Evolutionary conservation across 163 green algal species (phyloP), one percentile per base, ranked within the genome.

Genomic region (Chlamydomonas reinhardtii): DNA sequence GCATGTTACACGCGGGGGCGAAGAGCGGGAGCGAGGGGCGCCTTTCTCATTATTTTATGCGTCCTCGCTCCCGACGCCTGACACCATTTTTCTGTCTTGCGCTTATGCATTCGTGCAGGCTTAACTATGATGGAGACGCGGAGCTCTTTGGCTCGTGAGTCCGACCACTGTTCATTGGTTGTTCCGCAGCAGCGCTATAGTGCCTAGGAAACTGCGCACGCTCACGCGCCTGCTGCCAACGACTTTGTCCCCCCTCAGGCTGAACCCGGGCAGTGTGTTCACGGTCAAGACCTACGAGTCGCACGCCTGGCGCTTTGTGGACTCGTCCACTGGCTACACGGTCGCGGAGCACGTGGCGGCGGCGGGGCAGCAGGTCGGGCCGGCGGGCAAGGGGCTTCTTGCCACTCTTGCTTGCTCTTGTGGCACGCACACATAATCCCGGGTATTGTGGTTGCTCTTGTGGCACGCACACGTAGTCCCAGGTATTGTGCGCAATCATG

Each of bases 261-360:
- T 27, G 22, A 12, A 31, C 52, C 78, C 78, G 19, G 66, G 66
- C 32, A 76, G 43, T 48, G 32, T 69, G 31, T 70, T 76, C 43
- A 85, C 78, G n/a, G 48, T 85, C 35, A 48, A 27, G 6, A 85
- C 79, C 20, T 85, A 70, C 34, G 79, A 85, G 27, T 85, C 79
- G 27, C 79, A 85, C 69, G 79, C 79, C 32, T 85, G 79, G 79
- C 79, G 79, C 31, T 85, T 85, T 54, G 79, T 85, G 68, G 79
- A 85, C 69, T 25, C n/a, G n/a, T 31, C 31, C 52, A 71, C 52
- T 12, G 79, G 79, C 68, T 25, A 52, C 68, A 72, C 54, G 15
- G 27, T 85, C n/a, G 79, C 68, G 8, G 79, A 85, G 52, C 79
- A 85, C 54, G 66, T 85, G 19, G 56, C 73, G 34, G 52, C 68